phyloP scores from a whole-genome alignment of 306 rosid genomes.

The Cyamopsis tetragonoloba region DNA sequence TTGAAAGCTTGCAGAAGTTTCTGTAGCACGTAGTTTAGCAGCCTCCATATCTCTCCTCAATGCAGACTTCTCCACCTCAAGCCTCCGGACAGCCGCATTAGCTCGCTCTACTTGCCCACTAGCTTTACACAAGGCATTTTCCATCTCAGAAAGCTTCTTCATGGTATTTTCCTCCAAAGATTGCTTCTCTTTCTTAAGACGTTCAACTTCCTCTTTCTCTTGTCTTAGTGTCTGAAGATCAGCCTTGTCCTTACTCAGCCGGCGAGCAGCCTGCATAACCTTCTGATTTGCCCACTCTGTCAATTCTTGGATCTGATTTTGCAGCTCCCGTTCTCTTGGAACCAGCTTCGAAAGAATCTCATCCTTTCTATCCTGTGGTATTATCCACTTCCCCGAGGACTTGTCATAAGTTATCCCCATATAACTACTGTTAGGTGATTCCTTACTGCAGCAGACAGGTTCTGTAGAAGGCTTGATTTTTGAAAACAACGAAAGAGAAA shows the following conservation, averaged over 20 bases:
- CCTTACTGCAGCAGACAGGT: constrained; percentile 38
- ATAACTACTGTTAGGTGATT: constrained; percentile 35
- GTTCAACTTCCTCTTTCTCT: constrained; percentile 85
- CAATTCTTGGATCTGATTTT: constrained; percentile 81
- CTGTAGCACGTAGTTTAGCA: constrained; percentile 59
- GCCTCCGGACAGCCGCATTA: constrained; percentile 60
- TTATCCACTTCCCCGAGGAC: constrained; percentile 49
- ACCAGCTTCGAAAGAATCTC: constrained; percentile 65
- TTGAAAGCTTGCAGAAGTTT: constrained; percentile 71
- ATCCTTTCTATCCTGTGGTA: constrained; percentile 63
- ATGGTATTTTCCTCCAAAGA: constrained; percentile 69
- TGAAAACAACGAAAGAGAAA: constrained; percentile 66
- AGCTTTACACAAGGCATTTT: constrained; percentile 71
- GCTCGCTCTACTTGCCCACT: constrained; percentile 86
- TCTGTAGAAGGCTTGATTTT: constrained; percentile 34
- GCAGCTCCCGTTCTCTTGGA: constrained; percentile 53
- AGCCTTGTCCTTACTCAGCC: constrained; percentile 75
- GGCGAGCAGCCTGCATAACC: constrained; percentile 90
- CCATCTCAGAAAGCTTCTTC: constrained; percentile 92
- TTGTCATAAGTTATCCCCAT: constrained; percentile 46
- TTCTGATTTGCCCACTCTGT: constrained; percentile 88
- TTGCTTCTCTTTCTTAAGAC: constrained; percentile 70
- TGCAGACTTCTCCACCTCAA: constrained; percentile 67
- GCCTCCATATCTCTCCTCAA: constrained; percentile 77
- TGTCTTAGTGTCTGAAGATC: constrained; percentile 70